Evolutionary conservation across 1,284 basidiomycete species (phyloP).

Genomic region (Trichosporon ovoides): DNA sequence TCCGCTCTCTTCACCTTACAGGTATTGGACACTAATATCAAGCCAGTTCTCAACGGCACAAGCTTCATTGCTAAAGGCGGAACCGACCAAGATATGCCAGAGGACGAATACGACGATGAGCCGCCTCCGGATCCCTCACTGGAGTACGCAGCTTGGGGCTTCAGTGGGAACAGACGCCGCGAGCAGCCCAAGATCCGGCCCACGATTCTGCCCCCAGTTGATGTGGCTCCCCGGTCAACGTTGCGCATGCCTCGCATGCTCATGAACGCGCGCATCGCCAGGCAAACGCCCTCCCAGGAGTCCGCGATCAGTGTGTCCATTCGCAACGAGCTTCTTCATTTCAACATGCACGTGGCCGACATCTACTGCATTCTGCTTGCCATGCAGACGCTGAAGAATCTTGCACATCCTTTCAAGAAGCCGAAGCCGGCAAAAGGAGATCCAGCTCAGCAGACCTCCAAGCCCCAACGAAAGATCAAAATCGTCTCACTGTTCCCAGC

Average conservation of each 20-base stretch:
- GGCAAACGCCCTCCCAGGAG: slow-evolving; percentile 8
- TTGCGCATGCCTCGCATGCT: slow-evolving; percentile 36
- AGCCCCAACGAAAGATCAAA: slow-evolving; percentile 25
- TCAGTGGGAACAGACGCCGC: slow-evolving; percentile 6
- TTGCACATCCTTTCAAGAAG: slow-evolving; percentile 13
- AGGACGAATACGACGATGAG: neutral
- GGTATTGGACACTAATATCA: slow-evolving; percentile 29
- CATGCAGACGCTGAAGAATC: slow-evolving; percentile 47
- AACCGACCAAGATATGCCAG: slow-evolving; percentile 14
- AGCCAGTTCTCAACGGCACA: slow-evolving; percentile 43
- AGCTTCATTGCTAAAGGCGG: slow-evolving; percentile 29
- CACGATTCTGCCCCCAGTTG: slow-evolving; percentile 29
- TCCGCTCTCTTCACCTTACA: slow-evolving; percentile 39
- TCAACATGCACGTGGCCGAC: slow-evolving; percentile 62
- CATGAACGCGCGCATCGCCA: slow-evolving; percentile 30
- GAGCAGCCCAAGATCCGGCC: neutral
- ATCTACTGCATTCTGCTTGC: slow-evolving; percentile 70
- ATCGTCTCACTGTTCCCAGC: slow-evolving; percentile 30
- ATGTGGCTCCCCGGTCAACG: slow-evolving; percentile 44
- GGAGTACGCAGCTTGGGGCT: slow-evolving; percentile 40
- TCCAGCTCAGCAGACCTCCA: neutral
- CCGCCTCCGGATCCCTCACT: slow-evolving; percentile 14
- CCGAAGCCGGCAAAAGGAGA: neutral
- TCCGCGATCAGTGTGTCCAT: slow-evolving; percentile 26
- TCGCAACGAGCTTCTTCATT: slow-evolving; percentile 34